phyloP scores from a whole-genome alignment of 257 asterid species.

The Solanum chilense region DNA sequence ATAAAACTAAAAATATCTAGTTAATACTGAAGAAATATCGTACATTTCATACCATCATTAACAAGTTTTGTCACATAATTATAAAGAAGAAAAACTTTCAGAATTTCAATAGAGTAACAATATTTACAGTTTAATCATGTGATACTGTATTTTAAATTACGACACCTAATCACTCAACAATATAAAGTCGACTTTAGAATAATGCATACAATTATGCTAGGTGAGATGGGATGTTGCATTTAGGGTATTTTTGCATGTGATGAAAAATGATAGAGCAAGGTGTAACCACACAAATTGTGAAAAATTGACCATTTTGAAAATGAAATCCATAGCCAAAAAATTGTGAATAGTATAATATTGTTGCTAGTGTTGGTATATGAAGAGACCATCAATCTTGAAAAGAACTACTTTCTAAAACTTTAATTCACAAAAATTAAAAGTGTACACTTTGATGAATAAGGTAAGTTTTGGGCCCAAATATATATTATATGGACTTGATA shows the following conservation, averaged over 20 bases:
- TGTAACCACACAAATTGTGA: neutral
- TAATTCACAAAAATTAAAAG: neutral
- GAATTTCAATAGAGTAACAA: neutral
- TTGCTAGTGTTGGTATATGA: neutral
- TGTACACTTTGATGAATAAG: neutral
- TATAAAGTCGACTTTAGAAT: neutral
- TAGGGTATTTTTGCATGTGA: neutral
- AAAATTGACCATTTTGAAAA: neutral
- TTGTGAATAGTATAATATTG: neutral
- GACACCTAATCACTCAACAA: too few species aligned
- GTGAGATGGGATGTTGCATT: neutral
- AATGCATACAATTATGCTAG: neutral
- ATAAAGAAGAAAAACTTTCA: neutral
- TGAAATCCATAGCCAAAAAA: neutral
- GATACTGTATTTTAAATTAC: neutral
- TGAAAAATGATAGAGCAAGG: neutral
- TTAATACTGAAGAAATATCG: neutral
- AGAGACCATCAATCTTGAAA: neutral
- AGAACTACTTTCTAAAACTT: neutral
- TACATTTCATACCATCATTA: neutral
- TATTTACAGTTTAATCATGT: neutral
- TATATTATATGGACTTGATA: neutral
- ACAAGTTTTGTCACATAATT: neutral
- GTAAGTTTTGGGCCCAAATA: neutral
- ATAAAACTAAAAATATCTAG: neutral